Evolutionary conservation across 305 asterid species (phyloP).

Genomic region (Striga hermonthica): DNA sequence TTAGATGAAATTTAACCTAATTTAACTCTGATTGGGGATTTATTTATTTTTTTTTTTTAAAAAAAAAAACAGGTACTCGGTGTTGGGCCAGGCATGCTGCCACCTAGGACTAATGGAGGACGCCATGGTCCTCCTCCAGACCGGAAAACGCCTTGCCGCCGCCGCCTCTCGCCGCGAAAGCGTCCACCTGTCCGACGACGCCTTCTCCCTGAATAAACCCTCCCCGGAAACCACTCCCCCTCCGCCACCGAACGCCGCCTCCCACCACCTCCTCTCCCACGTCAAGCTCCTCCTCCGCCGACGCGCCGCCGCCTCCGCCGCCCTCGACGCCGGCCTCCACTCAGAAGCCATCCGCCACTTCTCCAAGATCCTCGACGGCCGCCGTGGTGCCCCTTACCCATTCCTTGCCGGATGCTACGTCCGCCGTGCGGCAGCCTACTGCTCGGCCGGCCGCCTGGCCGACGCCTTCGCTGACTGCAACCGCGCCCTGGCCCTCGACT

Average conservation of each 20-base stretch:
- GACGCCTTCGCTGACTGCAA: constrained; percentile 92
- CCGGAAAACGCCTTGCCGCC: constrained; percentile 84
- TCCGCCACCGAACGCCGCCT: constrained; percentile 60
- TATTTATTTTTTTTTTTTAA: too few relatives aligned
- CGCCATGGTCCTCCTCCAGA: constrained; percentile 87
- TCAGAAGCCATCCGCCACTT: constrained; percentile 82
- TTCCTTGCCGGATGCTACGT: constrained; percentile 77
- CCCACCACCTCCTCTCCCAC: constrained; percentile 69
- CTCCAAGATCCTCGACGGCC: constrained; percentile 84
- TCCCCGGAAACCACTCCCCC: constrained; percentile 47
- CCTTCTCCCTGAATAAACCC: constrained; percentile 52
- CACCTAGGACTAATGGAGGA: constrained; percentile 95
- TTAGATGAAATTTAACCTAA: too few relatives aligned
- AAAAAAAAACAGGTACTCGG: constrained; percentile 57
- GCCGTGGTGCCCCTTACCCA: constrained; percentile 86
- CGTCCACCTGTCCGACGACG: constrained; percentile 76
- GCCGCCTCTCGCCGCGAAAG: constrained; percentile 90
- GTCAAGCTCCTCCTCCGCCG: constrained; percentile 84
- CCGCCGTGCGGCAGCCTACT: constrained; percentile 71
- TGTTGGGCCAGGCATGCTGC: constrained; percentile 91
- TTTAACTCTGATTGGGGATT: too few relatives aligned
- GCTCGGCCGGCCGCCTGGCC: constrained; percentile 70
- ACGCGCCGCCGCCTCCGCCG: constrained; percentile 82
- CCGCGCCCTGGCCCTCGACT: constrained; percentile 71
- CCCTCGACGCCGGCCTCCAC: constrained; percentile 79